Conservation (phyloP, 2,329 filamentous ascomycete genomes). For the Coniochaeta sp. region DNA sequence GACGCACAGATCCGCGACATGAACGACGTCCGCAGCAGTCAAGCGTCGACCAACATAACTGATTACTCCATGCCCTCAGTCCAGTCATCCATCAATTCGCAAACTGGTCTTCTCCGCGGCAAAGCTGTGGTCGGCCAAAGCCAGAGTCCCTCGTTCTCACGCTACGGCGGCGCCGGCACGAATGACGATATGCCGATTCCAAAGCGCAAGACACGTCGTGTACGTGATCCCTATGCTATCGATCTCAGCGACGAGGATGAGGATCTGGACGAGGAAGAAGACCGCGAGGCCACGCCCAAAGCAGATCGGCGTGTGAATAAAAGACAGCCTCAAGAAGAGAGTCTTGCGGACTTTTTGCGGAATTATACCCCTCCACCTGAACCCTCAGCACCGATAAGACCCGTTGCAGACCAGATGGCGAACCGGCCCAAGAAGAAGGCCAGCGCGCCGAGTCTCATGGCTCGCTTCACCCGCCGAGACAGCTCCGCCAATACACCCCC, state of each 20-base stretch:
- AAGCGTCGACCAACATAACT: constrained; percentile 47
- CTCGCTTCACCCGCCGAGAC: constrained; percentile 42
- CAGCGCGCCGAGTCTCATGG: constrained; percentile 55
- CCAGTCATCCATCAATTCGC: constrained; percentile 66
- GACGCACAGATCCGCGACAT: constrained; percentile 51
- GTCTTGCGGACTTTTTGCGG: constrained; percentile 65
- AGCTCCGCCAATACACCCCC: constrained; percentile 21
- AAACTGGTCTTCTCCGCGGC: constrained; percentile 58
- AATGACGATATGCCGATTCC: constrained; percentile 50
- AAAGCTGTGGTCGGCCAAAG: constrained; percentile 22
- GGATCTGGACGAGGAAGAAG: constrained; percentile 36
- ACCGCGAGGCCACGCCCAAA: constrained; percentile 29
- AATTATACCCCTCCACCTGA: constrained; percentile 60
- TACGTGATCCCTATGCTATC: constrained; percentile 90
- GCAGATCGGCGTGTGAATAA: constrained; percentile 23
- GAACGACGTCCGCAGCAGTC: constrained; percentile 39
- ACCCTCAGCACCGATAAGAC: constrained; percentile 23
- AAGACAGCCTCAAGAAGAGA: constrained; percentile 50
- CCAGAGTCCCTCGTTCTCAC: constrained; percentile 14
- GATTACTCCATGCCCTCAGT: constrained; percentile 49
- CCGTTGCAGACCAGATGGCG: constrained; percentile 21
- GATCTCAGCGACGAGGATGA: constrained; percentile 68
- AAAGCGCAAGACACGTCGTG: constrained; percentile 66
- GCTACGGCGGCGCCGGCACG: constrained; percentile 3
- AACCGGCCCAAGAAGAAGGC: constrained; percentile 53